Base-by-base conservation (phyloP, 805 yeast species). In the Saturnispora dispora region DNA sequence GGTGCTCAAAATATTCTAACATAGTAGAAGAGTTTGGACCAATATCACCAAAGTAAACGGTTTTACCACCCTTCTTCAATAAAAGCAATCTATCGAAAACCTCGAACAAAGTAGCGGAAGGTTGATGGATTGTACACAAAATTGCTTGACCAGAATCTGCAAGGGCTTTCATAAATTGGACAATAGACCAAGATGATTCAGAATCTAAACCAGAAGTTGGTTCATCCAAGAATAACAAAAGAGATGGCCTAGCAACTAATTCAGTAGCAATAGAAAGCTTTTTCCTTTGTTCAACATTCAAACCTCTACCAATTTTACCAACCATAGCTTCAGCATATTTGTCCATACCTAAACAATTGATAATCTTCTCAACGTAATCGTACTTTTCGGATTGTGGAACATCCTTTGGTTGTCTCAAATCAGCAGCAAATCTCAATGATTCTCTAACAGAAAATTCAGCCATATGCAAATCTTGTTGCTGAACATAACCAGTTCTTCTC, bases 131-230 rank as follows among this genome's bases (percentile, higher is more conserved):
- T 55, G 83, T 77, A 71, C 82, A 77, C 53, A 79, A 68, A 56
- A 79, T 74, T 32, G 79, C 76, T 59, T 75, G 79, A 40, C 79
- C 79, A 52, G 77, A 70, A 53, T 71, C 73, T 9, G 75, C 81
- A 60, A 71, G 68, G 53, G 69, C 72, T 59, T 72, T 74, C 62
- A 73, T 70, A 59, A 78, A 71, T 60, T 75, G 73, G 54, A 77
- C 72, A 60, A 79, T 75, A 10, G 82, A 72, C 78, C 80, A 73
- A 11, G 83, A 79, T 39, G 82, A 75, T 59, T 74, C 75, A 15
- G 82, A 74, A 60, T 78, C 82, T 52, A 77, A 64, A 50, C 82
- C 82, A 46, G 82, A 77, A 20, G 82, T 78, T 47, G 82, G 82
- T 60, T 78, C 83, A 67, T 78, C 83, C 57, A 79, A 68, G 60